A percentile compares a stretch with the other conserved stretches of the same genome.
Conservation (phyloP, 2,329 filamentous ascomycete species). For the Xylaria sp. region DNA sequence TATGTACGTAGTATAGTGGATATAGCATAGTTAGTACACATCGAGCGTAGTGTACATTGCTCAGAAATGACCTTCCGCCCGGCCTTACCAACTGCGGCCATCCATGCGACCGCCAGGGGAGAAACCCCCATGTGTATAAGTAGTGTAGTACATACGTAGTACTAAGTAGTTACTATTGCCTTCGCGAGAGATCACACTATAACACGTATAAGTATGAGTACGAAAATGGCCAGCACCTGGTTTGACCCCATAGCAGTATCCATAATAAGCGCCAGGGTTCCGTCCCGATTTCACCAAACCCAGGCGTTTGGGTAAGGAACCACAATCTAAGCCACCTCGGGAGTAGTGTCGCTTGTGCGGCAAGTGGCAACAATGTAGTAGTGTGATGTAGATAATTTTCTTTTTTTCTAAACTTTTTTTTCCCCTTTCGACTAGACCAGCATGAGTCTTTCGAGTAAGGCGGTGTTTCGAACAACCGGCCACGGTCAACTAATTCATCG, state of each 20-base stretch:
- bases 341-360: slow-evolving; percentile 38
- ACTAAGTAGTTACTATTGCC: not conserved
- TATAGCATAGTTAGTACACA: not conserved
- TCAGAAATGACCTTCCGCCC: slow-evolving; percentile 30
- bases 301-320: slow-evolving; percentile 49
- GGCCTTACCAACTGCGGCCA: slow-evolving; percentile 43
- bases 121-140: slow-evolving; percentile 13
- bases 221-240: slow-evolving; percentile 24
- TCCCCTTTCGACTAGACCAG: not conserved
- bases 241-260: slow-evolving; percentile 26
- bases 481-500: slow-evolving; percentile 28
- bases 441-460: slow-evolving; percentile 30
- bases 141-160: not conserved
- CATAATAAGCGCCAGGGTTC: slow-evolving; percentile 46
- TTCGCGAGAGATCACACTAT: slow-evolving; percentile 21
- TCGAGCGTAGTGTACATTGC: not conserved
- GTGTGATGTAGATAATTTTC: slow-evolving; percentile 28
- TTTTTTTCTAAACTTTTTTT: not conserved
- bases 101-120: slow-evolving; percentile 43
- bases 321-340: slow-evolving; percentile 46
- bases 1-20: slow-evolving; percentile 2
- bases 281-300: slow-evolving; percentile 44
- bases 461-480: slow-evolving; percentile 37
- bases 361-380: slow-evolving; percentile 28
- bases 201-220: too few species aligned